Evolutionary conservation across 2,329 filamentous ascomycete genomes (phyloP).

Genomic region (Plectosphaerella plurivora): DNA sequence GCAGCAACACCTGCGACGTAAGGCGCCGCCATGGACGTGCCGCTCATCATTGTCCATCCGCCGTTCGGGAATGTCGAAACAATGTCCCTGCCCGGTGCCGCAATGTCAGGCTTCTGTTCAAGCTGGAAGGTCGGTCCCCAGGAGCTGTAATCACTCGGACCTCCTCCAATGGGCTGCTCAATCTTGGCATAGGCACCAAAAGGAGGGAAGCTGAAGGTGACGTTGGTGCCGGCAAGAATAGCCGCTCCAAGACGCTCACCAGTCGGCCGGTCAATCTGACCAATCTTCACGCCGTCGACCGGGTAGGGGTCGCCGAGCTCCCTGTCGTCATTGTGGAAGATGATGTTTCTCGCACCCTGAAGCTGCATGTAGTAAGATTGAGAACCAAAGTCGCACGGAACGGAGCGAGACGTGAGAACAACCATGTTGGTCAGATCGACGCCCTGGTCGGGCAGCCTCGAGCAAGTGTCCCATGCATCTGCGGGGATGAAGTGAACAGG

Average conservation of each 20-base stretch:
- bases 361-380: background rate
- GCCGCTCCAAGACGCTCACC: background rate
- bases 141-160: slow-evolving; percentile 27
- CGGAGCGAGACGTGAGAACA: background rate
- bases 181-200: background rate
- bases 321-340: background rate
- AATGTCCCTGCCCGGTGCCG: slow-evolving; percentile 34
- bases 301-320: background rate
- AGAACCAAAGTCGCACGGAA: background rate
- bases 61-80: slow-evolving; percentile 33
- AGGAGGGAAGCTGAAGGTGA: background rate
- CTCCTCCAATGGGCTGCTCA: slow-evolving; percentile 13
- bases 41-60: slow-evolving; percentile 34
- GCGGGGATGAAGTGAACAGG: background rate
- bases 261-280: background rate
- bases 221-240: background rate
- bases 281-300: background rate
- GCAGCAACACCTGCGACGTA: slow-evolving; percentile 34
- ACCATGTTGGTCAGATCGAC: background rate
- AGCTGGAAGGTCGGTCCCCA: slow-evolving; percentile 35
- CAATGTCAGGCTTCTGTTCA: slow-evolving; percentile 33
- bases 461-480: background rate
- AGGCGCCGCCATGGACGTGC: slow-evolving; percentile 42
- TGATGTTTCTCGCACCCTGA: background rate
- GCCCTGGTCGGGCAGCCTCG: background rate